These are phyloP conservation scores for Margaritispora aquatica DNA, from an alignment of 495 filamentous ascomycete genomes.

Conservation along the genomic window DNA sequence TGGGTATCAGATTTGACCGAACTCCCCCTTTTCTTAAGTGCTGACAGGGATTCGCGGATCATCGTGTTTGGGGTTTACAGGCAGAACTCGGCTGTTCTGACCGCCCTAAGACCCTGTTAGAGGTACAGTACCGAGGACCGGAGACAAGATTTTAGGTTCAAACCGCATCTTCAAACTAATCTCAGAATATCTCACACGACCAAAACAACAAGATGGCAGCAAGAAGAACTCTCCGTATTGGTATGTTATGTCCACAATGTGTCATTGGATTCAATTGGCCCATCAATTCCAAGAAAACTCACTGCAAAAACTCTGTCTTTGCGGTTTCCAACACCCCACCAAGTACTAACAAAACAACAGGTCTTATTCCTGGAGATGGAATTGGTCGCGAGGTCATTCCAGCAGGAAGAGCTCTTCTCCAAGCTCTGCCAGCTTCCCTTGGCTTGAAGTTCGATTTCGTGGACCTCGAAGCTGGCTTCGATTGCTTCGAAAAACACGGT, in stretches of 20 bases:
- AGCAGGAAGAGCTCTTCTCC: constrained; percentile 82
- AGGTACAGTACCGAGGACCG: neutral
- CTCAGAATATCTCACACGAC: neutral
- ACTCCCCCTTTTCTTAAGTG: no score
- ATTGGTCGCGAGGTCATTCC: constrained; percentile 99
- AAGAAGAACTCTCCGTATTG: constrained; percentile 50
- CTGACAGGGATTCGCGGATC: neutral
- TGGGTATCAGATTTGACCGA: no score
- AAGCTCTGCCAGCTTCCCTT: constrained; percentile 76
- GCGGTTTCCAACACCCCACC: neutral
- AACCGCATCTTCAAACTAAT: neutral
- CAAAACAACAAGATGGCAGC: constrained; percentile 38
- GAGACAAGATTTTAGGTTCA: neutral
- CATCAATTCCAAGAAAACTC: neutral
- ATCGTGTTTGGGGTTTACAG: neutral
- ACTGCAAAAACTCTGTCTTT: neutral
- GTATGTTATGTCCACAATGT: constrained; percentile 28
- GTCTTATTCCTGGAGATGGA: constrained; percentile 95
- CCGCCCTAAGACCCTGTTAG: neutral
- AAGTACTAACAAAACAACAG: constrained; percentile 34
- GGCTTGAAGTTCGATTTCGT: constrained; percentile 90
- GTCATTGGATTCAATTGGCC: constrained; percentile 61
- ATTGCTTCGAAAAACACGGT: constrained; percentile 85
- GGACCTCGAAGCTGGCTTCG: constrained; percentile 86
- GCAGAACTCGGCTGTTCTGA: neutral